Evolutionary conservation across 441 rosid genomes (phyloP), one percentile per base, ranked within the genome.

Genomic region (Pelargonium fulgidum): DNA sequence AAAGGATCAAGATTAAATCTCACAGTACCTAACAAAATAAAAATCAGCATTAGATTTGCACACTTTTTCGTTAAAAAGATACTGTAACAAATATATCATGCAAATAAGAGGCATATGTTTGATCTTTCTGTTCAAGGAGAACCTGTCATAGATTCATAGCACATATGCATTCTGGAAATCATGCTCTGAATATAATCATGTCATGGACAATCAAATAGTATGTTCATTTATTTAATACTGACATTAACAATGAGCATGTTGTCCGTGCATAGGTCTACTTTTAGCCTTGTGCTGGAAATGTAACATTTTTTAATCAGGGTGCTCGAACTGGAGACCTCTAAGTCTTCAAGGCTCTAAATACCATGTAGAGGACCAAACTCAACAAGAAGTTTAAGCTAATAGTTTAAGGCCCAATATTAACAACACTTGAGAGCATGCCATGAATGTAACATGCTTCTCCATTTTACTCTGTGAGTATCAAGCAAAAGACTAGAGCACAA

Each of bases 1-100:
- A 93, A 93, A 52, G 98, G 98, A 80, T 93, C 97, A 69, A 90
- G 98, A 76, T 93, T 93, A 78, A 90, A 90, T 81, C 98, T 82
- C 74, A 93, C 96, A 79, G 88, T 82, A 68, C 98, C 98, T 92
- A 77, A 70, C 67, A 73, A 68, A 29, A 67, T 29, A 65, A 56
- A 68, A 66, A 74, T 63, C 17, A 63, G 45, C 45, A 33, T 63
- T 29, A 63, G 66, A 14, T 29, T 63, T 63, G 45, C 65, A 26
- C 19, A 2, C 10, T 62, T 62, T 7, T 13, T 62, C 29, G 26
- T 36, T 12, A 9, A 22, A 62, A 61, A 61, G 14, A 1, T 26
- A 61, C 11, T 58, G 64, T 62, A 13, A 62, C n/a, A 26, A 13
- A 61, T 20, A 36, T 39, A 62, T 62, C 29, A 29, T 24, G 17